Evolutionary conservation across 2,329 filamentous ascomycete species (phyloP).

Genomic region (Penicillium sp.): DNA sequence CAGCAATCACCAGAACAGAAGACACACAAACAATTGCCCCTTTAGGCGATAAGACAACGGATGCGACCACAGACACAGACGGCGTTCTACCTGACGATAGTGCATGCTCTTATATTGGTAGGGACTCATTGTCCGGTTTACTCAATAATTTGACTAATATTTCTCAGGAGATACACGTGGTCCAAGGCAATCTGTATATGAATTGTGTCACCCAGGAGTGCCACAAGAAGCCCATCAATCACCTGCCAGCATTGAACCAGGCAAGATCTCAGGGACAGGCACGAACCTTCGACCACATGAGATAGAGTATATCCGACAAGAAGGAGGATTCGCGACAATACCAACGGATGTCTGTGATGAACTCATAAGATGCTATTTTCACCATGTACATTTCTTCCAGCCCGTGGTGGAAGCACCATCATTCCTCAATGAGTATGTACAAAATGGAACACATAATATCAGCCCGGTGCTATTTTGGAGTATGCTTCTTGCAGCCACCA

Average conservation of each 20-base stretch:
- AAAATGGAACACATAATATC: too few relatives aligned
- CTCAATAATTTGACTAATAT: not conserved
- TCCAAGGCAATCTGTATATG: constrained; percentile 4
- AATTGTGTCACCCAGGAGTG: constrained; percentile 1
- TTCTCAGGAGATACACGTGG: not conserved
- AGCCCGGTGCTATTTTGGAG: constrained; percentile 3
- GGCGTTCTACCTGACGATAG: constrained; percentile 1
- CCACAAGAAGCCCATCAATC: constrained; percentile 2
- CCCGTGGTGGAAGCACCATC: too few relatives aligned
- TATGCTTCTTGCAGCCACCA: constrained; percentile 10
- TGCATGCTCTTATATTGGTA: constrained; percentile 2
- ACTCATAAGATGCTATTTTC: constrained; percentile 10
- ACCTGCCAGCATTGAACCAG: not conserved
- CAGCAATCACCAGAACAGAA: not conserved
- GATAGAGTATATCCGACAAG: constrained; percentile 1
- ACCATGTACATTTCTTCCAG: not conserved
- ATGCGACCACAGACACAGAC: not conserved
- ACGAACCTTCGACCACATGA: not conserved
- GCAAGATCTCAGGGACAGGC: not conserved
- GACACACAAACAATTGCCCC: not conserved
- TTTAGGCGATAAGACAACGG: not conserved
- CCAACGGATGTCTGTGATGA: constrained; percentile 1
- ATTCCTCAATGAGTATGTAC: too few relatives aligned
- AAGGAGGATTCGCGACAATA: constrained; percentile 1
- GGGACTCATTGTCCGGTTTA: not conserved